Evolutionary conservation across 2,329 filamentous ascomycete genomes (phyloP).

Genomic region (Amauroascus verrucosus): DNA sequence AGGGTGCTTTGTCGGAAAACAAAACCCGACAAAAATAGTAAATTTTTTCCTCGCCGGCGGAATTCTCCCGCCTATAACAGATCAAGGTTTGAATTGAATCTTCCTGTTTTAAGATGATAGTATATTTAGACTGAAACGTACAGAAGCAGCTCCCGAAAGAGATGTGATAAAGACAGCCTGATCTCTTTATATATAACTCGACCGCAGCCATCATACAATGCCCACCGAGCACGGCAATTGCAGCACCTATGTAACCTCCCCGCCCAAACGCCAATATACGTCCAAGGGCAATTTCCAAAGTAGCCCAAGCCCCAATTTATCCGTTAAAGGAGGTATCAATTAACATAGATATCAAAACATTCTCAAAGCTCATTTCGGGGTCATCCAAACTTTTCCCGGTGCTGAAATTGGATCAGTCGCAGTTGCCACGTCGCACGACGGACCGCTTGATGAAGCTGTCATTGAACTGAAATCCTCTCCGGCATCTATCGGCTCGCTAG

Average conservation of each 20-base stretch:
- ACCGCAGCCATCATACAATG: neutral
- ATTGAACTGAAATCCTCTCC: neutral
- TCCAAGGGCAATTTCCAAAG: neutral
- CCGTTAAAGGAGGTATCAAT: neutral
- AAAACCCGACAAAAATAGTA: no score
- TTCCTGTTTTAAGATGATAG: no score
- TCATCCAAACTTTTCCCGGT: neutral
- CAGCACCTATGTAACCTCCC: neutral
- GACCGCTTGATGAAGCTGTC: neutral
- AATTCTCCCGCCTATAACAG: no score
- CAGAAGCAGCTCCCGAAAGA: no score
- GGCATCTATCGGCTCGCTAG: conserved; percentile 22
- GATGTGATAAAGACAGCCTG: neutral
- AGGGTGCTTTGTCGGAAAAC: no score
- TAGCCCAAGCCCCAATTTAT: neutral
- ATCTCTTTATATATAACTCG: neutral
- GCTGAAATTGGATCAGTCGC: neutral
- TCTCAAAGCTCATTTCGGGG: neutral
- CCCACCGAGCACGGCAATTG: neutral
- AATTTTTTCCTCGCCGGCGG: no score
- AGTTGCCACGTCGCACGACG: conserved; percentile 3
- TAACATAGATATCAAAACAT: neutral
- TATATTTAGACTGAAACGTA: no score
- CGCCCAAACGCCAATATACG: neutral
- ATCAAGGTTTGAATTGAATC: no score